Percentiles rank a stretch among this genome's conserved stretches.
phyloP scores from a whole-genome alignment of 768 basidiomycete species.

The Amanita exitialis region DNA sequence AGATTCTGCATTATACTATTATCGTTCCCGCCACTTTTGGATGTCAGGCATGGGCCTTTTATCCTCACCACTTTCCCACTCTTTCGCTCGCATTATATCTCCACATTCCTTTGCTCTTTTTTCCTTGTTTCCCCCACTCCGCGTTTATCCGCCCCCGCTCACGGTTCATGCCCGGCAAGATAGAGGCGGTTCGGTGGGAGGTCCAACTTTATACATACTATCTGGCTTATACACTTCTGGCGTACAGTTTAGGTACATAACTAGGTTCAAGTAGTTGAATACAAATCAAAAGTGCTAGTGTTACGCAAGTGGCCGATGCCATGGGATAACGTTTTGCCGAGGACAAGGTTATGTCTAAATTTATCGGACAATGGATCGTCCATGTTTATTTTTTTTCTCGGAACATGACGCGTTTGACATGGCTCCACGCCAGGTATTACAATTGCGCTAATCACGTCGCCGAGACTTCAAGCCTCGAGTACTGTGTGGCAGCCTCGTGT shows the following conservation, averaged over 20 bases:
- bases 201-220: background rate
- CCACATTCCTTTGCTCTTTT: background rate
- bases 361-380: background rate
- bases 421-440: background rate
- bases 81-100: background rate
- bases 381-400: background rate
- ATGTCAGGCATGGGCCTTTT: background rate
- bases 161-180: background rate
- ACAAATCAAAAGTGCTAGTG: background rate
- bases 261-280: slow-evolving; percentile 4
- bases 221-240: background rate
- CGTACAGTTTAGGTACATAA: slow-evolving; percentile 4
- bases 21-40: no score
- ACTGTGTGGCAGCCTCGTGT: background rate
- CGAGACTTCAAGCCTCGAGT: background rate
- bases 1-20: slow-evolving; percentile 4
- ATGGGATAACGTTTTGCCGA: background rate
- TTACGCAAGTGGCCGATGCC: background rate
- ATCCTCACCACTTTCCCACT: background rate
- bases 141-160: background rate
- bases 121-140: background rate
- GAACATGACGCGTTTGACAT: background rate
- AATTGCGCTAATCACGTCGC: background rate
- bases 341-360: background rate
- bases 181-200: background rate